These are phyloP conservation scores for Oryza australiensis DNA, from an alignment of 176 grass and related monocot species.

Conservation along the genomic window DNA sequence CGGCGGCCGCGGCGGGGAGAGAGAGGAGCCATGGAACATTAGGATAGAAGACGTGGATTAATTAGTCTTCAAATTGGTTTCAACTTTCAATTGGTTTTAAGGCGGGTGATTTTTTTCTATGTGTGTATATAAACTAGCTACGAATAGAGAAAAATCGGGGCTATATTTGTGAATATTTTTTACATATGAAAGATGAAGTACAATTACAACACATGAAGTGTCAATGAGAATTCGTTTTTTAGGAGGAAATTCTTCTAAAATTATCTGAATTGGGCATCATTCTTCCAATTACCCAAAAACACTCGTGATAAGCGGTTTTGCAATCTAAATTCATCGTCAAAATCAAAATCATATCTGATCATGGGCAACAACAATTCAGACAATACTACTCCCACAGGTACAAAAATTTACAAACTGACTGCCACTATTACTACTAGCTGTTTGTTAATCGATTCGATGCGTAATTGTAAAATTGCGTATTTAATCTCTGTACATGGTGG, in stretches of 20 bases:
- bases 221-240: constrained; percentile 2
- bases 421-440: neutral
- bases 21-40: constrained; percentile 42
- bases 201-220: neutral
- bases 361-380: neutral
- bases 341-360: neutral
- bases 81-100: constrained; percentile 45
- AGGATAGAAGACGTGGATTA: constrained; percentile 51
- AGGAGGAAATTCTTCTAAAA: neutral
- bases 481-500: constrained; percentile 17
- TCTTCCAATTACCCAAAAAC: too few species aligned
- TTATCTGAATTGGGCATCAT: too few species aligned
- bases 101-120: constrained; percentile 14
- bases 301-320: too few species aligned
- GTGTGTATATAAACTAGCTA: constrained; percentile 5
- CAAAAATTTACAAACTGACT: constrained; percentile 42
- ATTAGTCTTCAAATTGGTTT: constrained; percentile 28
- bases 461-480: neutral
- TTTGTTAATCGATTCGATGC: neutral
- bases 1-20: neutral
- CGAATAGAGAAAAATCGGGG: neutral
- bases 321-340: too few species aligned
- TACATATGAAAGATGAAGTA: neutral
- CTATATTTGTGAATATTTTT: neutral
- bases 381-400: neutral